Evolutionary conservation across 2,329 filamentous ascomycete genomes (phyloP).

Genomic region (Colletotrichum navitas): DNA sequence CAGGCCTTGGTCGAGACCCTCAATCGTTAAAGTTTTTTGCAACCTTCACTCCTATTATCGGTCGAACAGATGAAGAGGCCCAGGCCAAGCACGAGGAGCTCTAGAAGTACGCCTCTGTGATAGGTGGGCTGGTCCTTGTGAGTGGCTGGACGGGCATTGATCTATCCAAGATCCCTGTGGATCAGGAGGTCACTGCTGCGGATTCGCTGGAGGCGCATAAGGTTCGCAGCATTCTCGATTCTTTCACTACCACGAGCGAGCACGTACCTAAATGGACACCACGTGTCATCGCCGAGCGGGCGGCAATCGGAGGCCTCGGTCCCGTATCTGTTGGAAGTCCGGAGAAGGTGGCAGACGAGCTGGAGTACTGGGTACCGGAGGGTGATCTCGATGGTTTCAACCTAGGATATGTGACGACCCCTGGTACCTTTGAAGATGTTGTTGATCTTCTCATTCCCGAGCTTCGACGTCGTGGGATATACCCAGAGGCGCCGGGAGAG

Average conservation of each 20-base stretch:
- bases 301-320: slow-evolving; percentile 57
- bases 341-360: slow-evolving; percentile 57
- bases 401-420: slow-evolving; percentile 58
- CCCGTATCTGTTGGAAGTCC: slow-evolving; percentile 54
- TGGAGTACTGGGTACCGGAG: slow-evolving; percentile 59
- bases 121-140: slow-evolving; percentile 68
- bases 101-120: slow-evolving; percentile 64
- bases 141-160: slow-evolving; percentile 73
- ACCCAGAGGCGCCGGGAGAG: slow-evolving; percentile 47
- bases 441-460: slow-evolving; percentile 50
- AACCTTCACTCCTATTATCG: slow-evolving; percentile 63
- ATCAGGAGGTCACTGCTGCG: slow-evolving; percentile 67
- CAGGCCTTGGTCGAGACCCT: slow-evolving; percentile 66
- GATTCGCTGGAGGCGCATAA: slow-evolving; percentile 67
- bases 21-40: slow-evolving; percentile 68
- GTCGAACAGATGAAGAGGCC: slow-evolving; percentile 65
- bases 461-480: slow-evolving; percentile 48
- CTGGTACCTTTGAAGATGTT: slow-evolving; percentile 52
- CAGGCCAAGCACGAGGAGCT: slow-evolving; percentile 63
- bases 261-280: slow-evolving; percentile 59
- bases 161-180: slow-evolving; percentile 67
- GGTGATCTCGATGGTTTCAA: slow-evolving; percentile 59
- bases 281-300: slow-evolving; percentile 56
- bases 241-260: slow-evolving; percentile 62
- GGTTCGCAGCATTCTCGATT: slow-evolving; percentile 62